Base-by-base conservation (phyloP, 768 basidiomycete species). In the Clavaria fumosa region DNA sequence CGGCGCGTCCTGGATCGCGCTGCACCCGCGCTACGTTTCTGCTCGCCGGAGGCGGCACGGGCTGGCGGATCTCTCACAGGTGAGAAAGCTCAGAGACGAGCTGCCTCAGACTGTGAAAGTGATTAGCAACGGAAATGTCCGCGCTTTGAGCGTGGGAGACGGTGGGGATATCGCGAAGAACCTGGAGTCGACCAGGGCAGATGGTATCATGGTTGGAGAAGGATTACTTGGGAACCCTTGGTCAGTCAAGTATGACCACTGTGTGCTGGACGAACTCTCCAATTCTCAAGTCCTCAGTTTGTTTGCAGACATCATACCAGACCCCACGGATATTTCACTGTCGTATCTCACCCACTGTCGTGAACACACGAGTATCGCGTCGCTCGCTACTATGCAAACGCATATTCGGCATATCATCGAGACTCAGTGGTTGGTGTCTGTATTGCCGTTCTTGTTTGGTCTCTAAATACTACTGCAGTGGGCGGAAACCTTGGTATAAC, bases 181-280 rank as follows among this genome's bases (percentile, higher is more conserved):
- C 49, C 50, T 66, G 35, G 49, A 53, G 21, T 59, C 58, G 32
- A 81, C 80, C 3, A 60, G 66, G 11, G 78, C 79, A 31, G 73
- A 80, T 46, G 83, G 83, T 6, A 51, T 78, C 38, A 86, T 86
- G 83, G 78, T 84, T 1, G 83, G 78, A 6, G 82, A 85, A 50
- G 69, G 71, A n/a, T 55, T 85, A 23, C 60, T 83, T 4, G 70
- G 68, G 12, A 83, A 86, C 55, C 80, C 81, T 22, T 75, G 70
- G 82, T 83, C 43, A 23, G 64, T 53, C 18, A 21, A 15, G 19
- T n/a, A n/a, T n/a, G n/a, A n/a, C n/a, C n/a, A 27, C 27, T 31
- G 7, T 37, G 39, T 38, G 23, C 19, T 23, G 6, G 30, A 27
- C 21, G 32, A 14, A 7, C 21, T 21, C 14, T 15, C 26, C 30